Evolutionary conservation across 2,329 filamentous ascomycete species (phyloP).

Genomic region (Didymella pomorum): DNA sequence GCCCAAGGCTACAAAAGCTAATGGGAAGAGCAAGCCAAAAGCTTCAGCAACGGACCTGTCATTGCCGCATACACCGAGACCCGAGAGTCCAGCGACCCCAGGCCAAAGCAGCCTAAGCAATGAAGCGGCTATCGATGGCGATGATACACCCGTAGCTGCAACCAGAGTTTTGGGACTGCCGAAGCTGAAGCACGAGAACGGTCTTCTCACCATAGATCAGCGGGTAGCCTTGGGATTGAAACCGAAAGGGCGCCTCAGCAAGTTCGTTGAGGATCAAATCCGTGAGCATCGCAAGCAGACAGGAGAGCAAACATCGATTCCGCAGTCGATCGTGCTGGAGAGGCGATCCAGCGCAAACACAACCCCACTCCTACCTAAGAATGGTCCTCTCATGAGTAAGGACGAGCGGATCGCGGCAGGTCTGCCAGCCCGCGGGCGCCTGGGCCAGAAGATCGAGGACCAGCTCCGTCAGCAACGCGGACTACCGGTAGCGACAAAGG

Average conservation of each 20-base stretch:
- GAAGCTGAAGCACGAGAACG: constrained; percentile 15
- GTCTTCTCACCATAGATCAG: constrained; percentile 36
- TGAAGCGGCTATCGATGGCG: constrained; percentile 3
- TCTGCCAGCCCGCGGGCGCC: constrained; percentile 35
- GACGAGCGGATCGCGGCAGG: constrained; percentile 40
- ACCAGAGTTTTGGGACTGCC: constrained; percentile 12
- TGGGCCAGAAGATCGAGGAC: constrained; percentile 35
- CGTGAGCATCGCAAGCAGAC: constrained; percentile 36
- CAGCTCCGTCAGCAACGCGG: constrained; percentile 37
- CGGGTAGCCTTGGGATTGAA: constrained; percentile 36
- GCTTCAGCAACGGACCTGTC: constrained; percentile 4
- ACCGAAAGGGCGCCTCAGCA: constrained; percentile 36
- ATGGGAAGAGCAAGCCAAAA: constrained; percentile 10
- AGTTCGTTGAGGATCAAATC: constrained; percentile 37
- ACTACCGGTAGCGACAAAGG: constrained; percentile 24
- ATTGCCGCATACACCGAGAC: not conserved
- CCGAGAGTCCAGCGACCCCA: not conserved
- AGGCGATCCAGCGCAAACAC: not conserved
- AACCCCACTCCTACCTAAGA: constrained; percentile 13
- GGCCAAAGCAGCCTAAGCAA: not conserved
- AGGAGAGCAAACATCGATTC: constrained; percentile 29
- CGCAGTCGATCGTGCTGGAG: constrained; percentile 11
- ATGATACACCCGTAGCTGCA: not conserved
- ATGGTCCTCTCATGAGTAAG: constrained; percentile 36
- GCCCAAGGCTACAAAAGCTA: not conserved